Evolutionary conservation across 2,329 filamentous ascomycete genomes (phyloP).

Genomic region (Hymenoscyphus infarciens): DNA sequence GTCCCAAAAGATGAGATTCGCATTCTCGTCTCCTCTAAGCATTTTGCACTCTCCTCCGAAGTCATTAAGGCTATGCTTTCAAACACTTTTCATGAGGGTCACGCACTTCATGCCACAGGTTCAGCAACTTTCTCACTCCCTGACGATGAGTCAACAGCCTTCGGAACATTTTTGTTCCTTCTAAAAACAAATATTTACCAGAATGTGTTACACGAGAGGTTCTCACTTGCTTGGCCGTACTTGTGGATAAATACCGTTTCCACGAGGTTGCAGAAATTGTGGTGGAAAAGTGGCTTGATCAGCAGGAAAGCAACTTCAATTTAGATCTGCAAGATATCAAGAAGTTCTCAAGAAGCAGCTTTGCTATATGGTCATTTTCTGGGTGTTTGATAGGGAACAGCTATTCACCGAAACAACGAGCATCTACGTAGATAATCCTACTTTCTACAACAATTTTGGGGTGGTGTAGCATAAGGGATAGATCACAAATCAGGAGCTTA

Average conservation of each 20-base stretch:
- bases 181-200: slow-evolving; percentile 27
- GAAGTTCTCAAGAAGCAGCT: neutral
- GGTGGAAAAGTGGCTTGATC: slow-evolving; percentile 14
- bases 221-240: slow-evolving; percentile 32
- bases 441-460: too few relatives aligned
- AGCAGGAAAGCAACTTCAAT: neutral
- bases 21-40: slow-evolving; percentile 24
- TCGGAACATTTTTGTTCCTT: slow-evolving; percentile 36
- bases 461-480: too few relatives aligned
- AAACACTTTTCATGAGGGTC: slow-evolving; percentile 26
- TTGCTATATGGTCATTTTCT: neutral
- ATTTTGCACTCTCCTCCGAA: slow-evolving; percentile 27
- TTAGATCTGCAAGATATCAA: neutral
- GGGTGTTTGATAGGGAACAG: neutral
- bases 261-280: slow-evolving; percentile 9
- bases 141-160: slow-evolving; percentile 34
- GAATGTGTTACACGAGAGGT: slow-evolving; percentile 25
- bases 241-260: slow-evolving; percentile 32
- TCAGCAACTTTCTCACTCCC: slow-evolving; percentile 31
- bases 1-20: slow-evolving; percentile 10
- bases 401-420: too few relatives aligned
- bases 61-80: slow-evolving; percentile 32
- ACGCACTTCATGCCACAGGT: slow-evolving; percentile 13
- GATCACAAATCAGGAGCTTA: too few relatives aligned
- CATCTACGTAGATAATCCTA: too few relatives aligned